Conservation (phyloP, 164 flowering plant species). For the Tinospora cordifolia region DNA sequence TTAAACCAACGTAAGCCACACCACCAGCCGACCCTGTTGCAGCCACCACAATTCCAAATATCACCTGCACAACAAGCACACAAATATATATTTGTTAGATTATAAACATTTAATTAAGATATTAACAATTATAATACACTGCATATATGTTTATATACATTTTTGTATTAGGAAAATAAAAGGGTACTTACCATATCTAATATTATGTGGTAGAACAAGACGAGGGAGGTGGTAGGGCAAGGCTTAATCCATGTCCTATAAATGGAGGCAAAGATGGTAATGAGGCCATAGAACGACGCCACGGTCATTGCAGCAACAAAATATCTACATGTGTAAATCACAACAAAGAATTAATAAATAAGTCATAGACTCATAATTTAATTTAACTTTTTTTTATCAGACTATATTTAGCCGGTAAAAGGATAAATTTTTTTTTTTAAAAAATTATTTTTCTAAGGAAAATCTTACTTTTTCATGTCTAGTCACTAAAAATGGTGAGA, state of each 20-base stretch:
- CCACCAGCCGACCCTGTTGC: conserved; percentile 48
- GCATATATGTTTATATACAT: too few relatives aligned
- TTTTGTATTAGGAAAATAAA: not conserved
- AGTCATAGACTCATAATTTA: not conserved
- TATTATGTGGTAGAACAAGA: conserved; percentile 26
- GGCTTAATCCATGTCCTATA: conserved; percentile 28
- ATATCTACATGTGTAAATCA: conserved; percentile 40
- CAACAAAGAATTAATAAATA: too few relatives aligned
- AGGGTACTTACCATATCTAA: conserved; percentile 46
- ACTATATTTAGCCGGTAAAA: too few relatives aligned
- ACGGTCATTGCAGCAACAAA: conserved; percentile 51
- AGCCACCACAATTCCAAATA: conserved; percentile 28
- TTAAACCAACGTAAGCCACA: conserved; percentile 41
- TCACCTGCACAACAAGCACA: conserved; percentile 18
- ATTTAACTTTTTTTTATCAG: too few relatives aligned
- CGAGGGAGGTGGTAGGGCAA: conserved; percentile 13
- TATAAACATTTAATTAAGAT: too few relatives aligned
- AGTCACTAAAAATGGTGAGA: too few relatives aligned
- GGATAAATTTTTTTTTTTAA: too few relatives aligned
- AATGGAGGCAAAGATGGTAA: conserved; percentile 34
- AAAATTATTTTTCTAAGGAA: too few relatives aligned
- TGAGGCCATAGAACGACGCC: conserved; percentile 40
- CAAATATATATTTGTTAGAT: too few relatives aligned
- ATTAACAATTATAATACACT: too few relatives aligned
- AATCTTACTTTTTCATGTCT: too few relatives aligned